Evolutionary conservation across 495 filamentous ascomycete species (phyloP), one percentile per base, ranked within the genome.

Genomic region (Trypethelium eluteriae): DNA sequence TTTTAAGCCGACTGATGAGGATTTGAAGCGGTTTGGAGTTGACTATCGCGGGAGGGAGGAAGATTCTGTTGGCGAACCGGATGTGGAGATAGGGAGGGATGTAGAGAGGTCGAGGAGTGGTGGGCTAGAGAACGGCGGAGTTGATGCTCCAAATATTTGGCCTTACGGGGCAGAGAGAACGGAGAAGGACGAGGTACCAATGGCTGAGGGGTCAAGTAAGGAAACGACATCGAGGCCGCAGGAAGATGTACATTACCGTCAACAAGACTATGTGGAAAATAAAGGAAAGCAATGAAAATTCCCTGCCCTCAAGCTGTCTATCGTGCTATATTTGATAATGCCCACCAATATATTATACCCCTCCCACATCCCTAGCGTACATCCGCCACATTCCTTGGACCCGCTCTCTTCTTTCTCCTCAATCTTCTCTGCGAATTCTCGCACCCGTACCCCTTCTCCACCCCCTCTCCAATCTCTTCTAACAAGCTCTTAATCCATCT

Each of bases 1-100:
- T 64, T 47, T 70, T 4, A 71, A 69, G 44, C 71, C 72, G 18
- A 65, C 53, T 6, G 50, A 65, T 16, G 70, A 68, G 53, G 53
- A 59, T 18, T 36, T 59, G 53, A 34, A 36, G 32, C 53, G 53
- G 32, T 59, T 59, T 59, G 53, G 53, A 36, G 53, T 59, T 10
- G 18, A 18, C 10, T 7, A 14, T 59, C n/a, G 53, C 6, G 32
- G 18, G 32, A 36, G 53, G 32, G 36, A 18, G 7, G 53, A 36
- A 36, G 32, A 14, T 7, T 6, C 6, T 10, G 32, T 36, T 11
- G 11, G 25, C 10, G 53, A 59, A 14, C 25, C 10, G 32, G 53
- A 59, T 10, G 32, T 36, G 18, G 53, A 59, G 32, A 32, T 32
- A 3, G 53, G 53, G 5, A 34, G 32, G 32, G 53, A 36, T 18